These are phyloP conservation scores for Sphaerulina musiva DNA, from an alignment of 2,329 filamentous ascomycete genomes.

Conservation along the genomic window DNA sequence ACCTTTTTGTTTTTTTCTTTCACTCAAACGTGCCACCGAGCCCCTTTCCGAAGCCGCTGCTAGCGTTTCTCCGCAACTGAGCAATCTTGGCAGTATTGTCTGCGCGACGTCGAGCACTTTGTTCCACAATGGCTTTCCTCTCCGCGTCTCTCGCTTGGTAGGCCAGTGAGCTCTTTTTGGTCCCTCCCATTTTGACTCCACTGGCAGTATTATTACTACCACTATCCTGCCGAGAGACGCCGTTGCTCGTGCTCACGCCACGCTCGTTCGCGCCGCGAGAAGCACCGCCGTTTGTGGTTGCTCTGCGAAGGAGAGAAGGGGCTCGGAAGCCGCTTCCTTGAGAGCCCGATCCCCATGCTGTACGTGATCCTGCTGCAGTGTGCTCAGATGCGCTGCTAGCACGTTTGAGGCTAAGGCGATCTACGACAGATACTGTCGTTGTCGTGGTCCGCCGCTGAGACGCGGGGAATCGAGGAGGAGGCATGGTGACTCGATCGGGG, in stretches of 20 bases:
- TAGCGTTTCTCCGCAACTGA: slow-evolving; percentile 36
- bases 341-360: slow-evolving; percentile 37
- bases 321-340: slow-evolving; percentile 53
- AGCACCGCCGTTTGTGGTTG: slow-evolving; percentile 51
- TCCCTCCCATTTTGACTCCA: slow-evolving; percentile 43
- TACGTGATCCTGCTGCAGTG: slow-evolving; percentile 17
- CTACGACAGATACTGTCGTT: slow-evolving; percentile 49
- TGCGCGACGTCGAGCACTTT: slow-evolving; percentile 46
- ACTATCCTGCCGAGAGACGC: slow-evolving; percentile 27
- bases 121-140: slow-evolving; percentile 46
- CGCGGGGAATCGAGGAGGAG: slow-evolving; percentile 37
- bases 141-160: slow-evolving; percentile 55
- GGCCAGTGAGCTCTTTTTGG: slow-evolving; percentile 55
- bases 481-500: slow-evolving; percentile 26
- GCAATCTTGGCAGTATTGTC: slow-evolving; percentile 44
- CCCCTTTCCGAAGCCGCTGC: slow-evolving; percentile 34
- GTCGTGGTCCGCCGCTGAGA: slow-evolving; percentile 36
- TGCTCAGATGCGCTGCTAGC: slow-evolving; percentile 21
- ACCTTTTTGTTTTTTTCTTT: background rate
- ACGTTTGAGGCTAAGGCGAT: slow-evolving; percentile 63
- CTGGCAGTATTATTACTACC: slow-evolving; percentile 13
- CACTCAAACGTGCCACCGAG: slow-evolving; percentile 40
- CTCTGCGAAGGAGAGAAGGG: slow-evolving; percentile 64
- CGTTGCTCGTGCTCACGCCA: slow-evolving; percentile 35
- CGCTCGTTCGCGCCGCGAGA: slow-evolving; percentile 28